These are phyloP conservation scores for Thuja plicata DNA, from an alignment of 83 land plant species.

Conservation along the genomic window DNA sequence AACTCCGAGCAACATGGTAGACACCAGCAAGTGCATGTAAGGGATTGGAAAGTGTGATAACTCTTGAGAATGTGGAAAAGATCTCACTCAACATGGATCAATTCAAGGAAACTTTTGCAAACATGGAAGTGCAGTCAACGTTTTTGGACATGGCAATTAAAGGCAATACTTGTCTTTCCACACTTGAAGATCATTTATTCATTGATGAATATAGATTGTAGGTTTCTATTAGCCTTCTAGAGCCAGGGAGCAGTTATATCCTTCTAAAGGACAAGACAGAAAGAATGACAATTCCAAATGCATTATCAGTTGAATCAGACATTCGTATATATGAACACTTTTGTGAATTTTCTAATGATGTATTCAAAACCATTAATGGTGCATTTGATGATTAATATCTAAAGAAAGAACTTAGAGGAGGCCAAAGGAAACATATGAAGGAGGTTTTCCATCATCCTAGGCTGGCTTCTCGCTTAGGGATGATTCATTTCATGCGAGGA, in stretches of 20 bases:
- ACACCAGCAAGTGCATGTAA: constrained; percentile 72
- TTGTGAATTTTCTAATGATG: too few relatives aligned
- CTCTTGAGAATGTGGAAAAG: constrained; percentile 67
- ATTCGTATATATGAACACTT: too few relatives aligned
- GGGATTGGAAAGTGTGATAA: constrained; percentile 60
- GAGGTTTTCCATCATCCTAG: too few relatives aligned
- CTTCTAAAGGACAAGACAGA: constrained; percentile 36
- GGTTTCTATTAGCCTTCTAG: constrained; percentile 74
- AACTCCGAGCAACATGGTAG: constrained; percentile 74
- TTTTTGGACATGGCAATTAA: constrained; percentile 83
- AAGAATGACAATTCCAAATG: too few relatives aligned
- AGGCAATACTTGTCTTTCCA: constrained; percentile 68
- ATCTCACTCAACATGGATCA: constrained; percentile 78
- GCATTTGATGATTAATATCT: too few relatives aligned
- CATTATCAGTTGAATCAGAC: too few relatives aligned
- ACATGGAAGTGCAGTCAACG: constrained; percentile 89
- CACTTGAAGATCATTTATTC: constrained; percentile 85
- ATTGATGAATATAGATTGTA: constrained; percentile 80
- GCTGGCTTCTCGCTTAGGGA: too few relatives aligned
- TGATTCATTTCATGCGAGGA: too few relatives aligned
- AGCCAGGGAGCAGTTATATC: constrained; percentile 62
- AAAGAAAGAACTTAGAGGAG: too few relatives aligned
- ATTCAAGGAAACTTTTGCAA: constrained; percentile 76
- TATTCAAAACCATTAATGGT: too few relatives aligned
- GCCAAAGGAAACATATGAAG: too few relatives aligned